These are phyloP conservation scores for Austroboletus sp. DNA, from an alignment of 1,284 basidiomycete species.

Conservation along the genomic window DNA sequence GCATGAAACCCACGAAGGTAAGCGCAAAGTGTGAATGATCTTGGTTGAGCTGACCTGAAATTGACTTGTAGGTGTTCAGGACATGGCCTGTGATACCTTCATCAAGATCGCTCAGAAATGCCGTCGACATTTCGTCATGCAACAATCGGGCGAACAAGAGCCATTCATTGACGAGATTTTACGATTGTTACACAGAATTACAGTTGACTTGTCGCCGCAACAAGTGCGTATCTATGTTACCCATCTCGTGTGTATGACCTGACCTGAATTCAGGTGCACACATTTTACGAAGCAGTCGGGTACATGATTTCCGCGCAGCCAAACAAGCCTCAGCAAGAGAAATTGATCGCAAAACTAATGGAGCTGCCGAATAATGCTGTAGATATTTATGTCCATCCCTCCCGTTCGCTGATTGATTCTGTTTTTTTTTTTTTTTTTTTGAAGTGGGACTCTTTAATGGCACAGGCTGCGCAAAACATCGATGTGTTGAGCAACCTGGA, in stretches of 20 bases:
- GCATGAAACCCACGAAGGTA: constrained; percentile 98
- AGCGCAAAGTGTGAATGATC: constrained; percentile 5
- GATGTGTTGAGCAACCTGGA: constrained; percentile 88
- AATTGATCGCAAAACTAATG: constrained; percentile 93
- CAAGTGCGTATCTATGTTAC: constrained; percentile 50
- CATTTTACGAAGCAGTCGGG: constrained; percentile 96
- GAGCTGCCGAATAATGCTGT: constrained; percentile 94
- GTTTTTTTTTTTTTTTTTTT: neutral
- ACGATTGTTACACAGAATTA: constrained; percentile 86
- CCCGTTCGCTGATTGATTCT: constrained; percentile 7
- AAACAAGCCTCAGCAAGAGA: constrained; percentile 94
- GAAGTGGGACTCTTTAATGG: constrained; percentile 96
- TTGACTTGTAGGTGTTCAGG: constrained; percentile 77
- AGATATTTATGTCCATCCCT: constrained; percentile 28
- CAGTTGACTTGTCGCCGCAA: constrained; percentile 89
- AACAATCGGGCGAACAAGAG: constrained; percentile 94
- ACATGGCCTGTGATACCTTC: constrained; percentile 99
- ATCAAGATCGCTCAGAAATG: constrained; percentile 99
- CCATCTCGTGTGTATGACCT: neutral
- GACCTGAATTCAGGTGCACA: constrained; percentile 63
- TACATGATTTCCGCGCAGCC: constrained; percentile 99
- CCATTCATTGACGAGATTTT: constrained; percentile 99
- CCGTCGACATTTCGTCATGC: constrained; percentile 96
- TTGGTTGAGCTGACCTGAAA: constrained; percentile 6
- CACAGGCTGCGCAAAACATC: constrained; percentile 88